Percentiles rank a stretch among this genome's conserved stretches.
Evolutionary conservation across 1,284 basidiomycete genomes (phyloP).

Genomic region (Phaffia rhodozyma): DNA sequence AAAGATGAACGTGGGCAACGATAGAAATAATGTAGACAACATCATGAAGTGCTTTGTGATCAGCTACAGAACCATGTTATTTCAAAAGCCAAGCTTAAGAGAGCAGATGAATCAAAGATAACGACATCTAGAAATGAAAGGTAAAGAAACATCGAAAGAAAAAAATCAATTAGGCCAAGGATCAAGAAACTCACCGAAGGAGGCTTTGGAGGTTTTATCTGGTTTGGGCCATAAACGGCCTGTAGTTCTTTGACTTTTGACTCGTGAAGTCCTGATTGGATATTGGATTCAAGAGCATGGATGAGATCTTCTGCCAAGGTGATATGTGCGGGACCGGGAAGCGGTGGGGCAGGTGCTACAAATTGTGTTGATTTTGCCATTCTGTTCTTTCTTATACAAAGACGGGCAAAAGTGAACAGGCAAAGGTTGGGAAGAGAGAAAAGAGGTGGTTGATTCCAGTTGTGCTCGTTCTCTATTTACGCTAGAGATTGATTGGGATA

Average conservation of each 20-base stretch:
- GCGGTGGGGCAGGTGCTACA: slow-evolving; percentile 4
- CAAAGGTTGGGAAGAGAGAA: too few species aligned
- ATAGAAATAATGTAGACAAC: not conserved
- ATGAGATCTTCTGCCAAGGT: slow-evolving; percentile 27
- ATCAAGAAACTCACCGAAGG: slow-evolving; percentile 22
- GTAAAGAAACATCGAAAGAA: not conserved
- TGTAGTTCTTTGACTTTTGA: slow-evolving; percentile 26
- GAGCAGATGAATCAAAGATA: not conserved
- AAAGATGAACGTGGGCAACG: slow-evolving; percentile 8
- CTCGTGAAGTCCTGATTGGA: slow-evolving; percentile 27
- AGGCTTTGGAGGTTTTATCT: slow-evolving; percentile 34
- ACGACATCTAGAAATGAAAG: not conserved
- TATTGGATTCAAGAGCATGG: slow-evolving; percentile 29
- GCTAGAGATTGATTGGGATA: too few species aligned
- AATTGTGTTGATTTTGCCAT: not conserved
- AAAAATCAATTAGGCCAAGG: slow-evolving; percentile 12
- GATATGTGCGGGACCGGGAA: slow-evolving; percentile 26
- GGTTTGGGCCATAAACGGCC: slow-evolving; percentile 34
- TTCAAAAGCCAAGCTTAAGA: not conserved
- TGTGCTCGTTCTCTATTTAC: too few species aligned
- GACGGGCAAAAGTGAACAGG: too few species aligned
- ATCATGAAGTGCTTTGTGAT: too few species aligned
- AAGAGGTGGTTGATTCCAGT: too few species aligned
- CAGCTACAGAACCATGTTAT: too few species aligned
- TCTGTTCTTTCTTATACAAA: too few species aligned